phyloP scores from a whole-genome alignment of 306 rosid species.

The Inga laurina region DNA sequence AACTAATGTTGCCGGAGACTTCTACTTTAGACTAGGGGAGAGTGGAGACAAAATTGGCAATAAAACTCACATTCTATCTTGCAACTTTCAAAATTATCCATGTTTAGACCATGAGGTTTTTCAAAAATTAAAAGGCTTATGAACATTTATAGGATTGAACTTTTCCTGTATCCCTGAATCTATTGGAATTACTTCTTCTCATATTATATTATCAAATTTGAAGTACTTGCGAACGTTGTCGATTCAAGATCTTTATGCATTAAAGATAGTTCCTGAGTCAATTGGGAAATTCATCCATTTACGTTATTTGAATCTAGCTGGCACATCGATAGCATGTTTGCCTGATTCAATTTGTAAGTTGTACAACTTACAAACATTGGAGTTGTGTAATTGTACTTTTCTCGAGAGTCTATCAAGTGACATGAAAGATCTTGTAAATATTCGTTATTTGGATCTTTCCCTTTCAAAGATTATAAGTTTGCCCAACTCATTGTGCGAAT shows the following conservation, averaged over 20 bases:
- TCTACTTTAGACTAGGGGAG: not conserved
- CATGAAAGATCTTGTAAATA: not conserved
- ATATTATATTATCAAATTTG: not conserved
- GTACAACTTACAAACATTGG: slow-evolving; percentile 25
- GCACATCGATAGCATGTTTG: not conserved
- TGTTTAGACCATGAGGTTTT: not conserved
- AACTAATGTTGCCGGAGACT: too few relatives aligned
- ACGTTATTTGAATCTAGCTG: not conserved
- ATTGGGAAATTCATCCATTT: slow-evolving; percentile 9
- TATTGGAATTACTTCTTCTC: not conserved
- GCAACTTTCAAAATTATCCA: not conserved
- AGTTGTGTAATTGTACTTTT: rapidly evolving
- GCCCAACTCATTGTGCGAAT: not conserved
- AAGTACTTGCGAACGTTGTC: slow-evolving; percentile 13
- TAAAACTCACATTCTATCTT: too few relatives aligned
- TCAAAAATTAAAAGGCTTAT: not conserved
- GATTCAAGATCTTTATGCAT: rapidly evolving
- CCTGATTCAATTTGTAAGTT: not conserved
- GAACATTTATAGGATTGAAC: slow-evolving; percentile 11
- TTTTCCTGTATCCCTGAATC: not conserved
- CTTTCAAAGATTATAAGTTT: not conserved
- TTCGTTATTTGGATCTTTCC: slow-evolving; percentile 12
- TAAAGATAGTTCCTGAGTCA: not conserved
- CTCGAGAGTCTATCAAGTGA: not conserved
- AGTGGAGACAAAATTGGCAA: not conserved